Base-by-base conservation (phyloP, 2,329 filamentous ascomycete species). In the Fusarium chuoi region DNA sequence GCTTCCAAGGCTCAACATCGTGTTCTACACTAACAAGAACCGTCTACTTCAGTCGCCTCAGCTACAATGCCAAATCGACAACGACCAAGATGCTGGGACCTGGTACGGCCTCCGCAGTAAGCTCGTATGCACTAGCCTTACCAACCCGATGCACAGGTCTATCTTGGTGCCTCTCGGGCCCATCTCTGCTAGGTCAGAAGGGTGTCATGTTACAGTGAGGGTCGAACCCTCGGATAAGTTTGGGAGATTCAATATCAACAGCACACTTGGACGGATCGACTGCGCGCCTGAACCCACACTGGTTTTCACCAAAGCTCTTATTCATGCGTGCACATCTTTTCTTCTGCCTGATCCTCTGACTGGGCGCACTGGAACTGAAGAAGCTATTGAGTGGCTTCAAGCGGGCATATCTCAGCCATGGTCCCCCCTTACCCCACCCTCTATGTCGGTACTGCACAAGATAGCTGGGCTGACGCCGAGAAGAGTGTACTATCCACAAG, bases 291-390 rank as follows among this genome's bases (percentile, higher is more conserved):
- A 92, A 66, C 88, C 88, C 0, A 79, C 78, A 0, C 79, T 90
- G 3, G 79, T 89, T 0, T 90, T 90, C 63, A 83, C 81, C 0
- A 91, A 90, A 71, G 89, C 89, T 0, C 79, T 86, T 11, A 78
- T 90, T 4, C 91, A 93, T 73, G 91, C 90, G 0, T 82, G 84
- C 15, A 93, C 91, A 0, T 90, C 90, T 0, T 88, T 86, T 42
- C 70, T 86, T 0, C 46, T 92, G 0, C 85, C 89, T 0, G 91
- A 93, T 73, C 83, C 84, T 0, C 81, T 93, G 4, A 92, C 90
- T 0, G 82, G 85, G 0, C 83, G 86, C 0, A 92, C 89, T 2
- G 91, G 91, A 0, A 86, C 85, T 0, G 90, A 93, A 75, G 89
- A 92, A 75, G 86, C 89, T 0, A 68, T 91, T 0, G 78, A 83